phyloP scores from a whole-genome alignment of 495 filamentous ascomycete genomes.

The Jackrogersella multiformis region DNA sequence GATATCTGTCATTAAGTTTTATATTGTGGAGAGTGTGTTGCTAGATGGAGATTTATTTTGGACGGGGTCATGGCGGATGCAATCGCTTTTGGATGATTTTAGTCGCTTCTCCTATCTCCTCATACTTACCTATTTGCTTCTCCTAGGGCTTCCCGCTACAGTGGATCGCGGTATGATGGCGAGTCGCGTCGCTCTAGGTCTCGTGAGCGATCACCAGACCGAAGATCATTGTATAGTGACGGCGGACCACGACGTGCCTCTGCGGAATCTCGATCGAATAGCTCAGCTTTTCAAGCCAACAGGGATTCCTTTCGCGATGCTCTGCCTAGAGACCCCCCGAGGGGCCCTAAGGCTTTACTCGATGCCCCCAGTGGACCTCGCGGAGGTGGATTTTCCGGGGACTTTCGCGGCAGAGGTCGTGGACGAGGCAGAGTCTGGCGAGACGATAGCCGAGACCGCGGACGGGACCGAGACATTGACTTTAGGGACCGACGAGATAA shows the following conservation, averaged over 20 bases:
- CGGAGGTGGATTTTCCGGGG: slow-evolving; percentile 58
- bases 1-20: too few species aligned
- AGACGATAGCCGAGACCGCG: slow-evolving; percentile 70
- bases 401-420: slow-evolving; percentile 59
- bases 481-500: slow-evolving; percentile 60
- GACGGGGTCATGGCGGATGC: not conserved
- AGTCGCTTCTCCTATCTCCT: not conserved
- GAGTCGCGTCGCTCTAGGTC: slow-evolving; percentile 61
- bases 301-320: slow-evolving; percentile 60
- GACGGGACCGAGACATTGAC: slow-evolving; percentile 66
- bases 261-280: slow-evolving; percentile 59
- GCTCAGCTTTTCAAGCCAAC: slow-evolving; percentile 56
- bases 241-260: slow-evolving; percentile 59
- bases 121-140: slow-evolving; percentile 16
- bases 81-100: not conserved
- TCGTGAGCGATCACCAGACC: slow-evolving; percentile 69
- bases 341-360: slow-evolving; percentile 74
- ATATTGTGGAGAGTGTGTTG: not conserved
- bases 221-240: slow-evolving; percentile 59
- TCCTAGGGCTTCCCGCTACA: slow-evolving; percentile 56
- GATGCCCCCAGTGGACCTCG: slow-evolving; percentile 70
- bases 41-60: not conserved
- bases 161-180: slow-evolving; percentile 55
- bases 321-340: slow-evolving; percentile 64
- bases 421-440: slow-evolving; percentile 57